These are phyloP conservation scores for Sextonia rubra DNA, from an alignment of 164 flowering plant species.

Conservation along the genomic window DNA sequence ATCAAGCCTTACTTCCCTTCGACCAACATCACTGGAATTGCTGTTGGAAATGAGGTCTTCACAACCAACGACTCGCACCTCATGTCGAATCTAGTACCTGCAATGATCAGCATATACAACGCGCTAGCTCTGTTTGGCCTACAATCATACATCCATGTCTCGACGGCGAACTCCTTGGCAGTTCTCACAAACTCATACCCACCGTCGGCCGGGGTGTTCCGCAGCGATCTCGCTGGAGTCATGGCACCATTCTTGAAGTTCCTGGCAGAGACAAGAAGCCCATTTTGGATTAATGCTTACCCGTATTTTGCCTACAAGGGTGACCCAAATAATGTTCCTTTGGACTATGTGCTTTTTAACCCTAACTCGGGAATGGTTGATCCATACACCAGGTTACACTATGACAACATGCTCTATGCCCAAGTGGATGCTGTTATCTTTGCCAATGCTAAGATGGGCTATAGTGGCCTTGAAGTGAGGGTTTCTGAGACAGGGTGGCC, in stretches of 20 bases:
- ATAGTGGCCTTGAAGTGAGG: slow-evolving; percentile 53
- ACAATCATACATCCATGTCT: slow-evolving; percentile 52
- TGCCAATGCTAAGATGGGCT: slow-evolving; percentile 67
- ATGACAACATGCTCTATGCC: slow-evolving; percentile 93
- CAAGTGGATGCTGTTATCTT: slow-evolving; percentile 81
- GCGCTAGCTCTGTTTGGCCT: slow-evolving; percentile 63
- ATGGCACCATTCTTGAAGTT: slow-evolving; percentile 58
- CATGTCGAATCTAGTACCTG: slow-evolving; percentile 51
- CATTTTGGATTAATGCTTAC: slow-evolving; percentile 96
- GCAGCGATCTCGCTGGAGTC: slow-evolving; percentile 32
- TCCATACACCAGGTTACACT: slow-evolving; percentile 61
- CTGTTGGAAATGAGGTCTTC: slow-evolving; percentile 83
- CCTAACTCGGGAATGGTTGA: slow-evolving; percentile 71
- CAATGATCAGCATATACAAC: slow-evolving; percentile 51
- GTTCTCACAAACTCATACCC: slow-evolving; percentile 69
- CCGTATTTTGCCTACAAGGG: slow-evolving; percentile 89
- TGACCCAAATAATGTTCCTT: slow-evolving; percentile 38
- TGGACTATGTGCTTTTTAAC: slow-evolving; percentile 73
- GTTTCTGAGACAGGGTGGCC: slow-evolving; percentile 99
- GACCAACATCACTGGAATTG: slow-evolving; percentile 72
- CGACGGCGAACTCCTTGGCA: slow-evolving; percentile 60
- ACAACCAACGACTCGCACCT: slow-evolving; percentile 44
- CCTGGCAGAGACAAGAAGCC: slow-evolving; percentile 47
- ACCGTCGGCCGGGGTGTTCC: slow-evolving; percentile 76
- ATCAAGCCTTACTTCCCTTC: slow-evolving; percentile 77